Percentiles rank a stretch among this genome's conserved stretches.
Conservation (phyloP, 352 stramenopile species). For the Peronosclerospora sorghi region DNA sequence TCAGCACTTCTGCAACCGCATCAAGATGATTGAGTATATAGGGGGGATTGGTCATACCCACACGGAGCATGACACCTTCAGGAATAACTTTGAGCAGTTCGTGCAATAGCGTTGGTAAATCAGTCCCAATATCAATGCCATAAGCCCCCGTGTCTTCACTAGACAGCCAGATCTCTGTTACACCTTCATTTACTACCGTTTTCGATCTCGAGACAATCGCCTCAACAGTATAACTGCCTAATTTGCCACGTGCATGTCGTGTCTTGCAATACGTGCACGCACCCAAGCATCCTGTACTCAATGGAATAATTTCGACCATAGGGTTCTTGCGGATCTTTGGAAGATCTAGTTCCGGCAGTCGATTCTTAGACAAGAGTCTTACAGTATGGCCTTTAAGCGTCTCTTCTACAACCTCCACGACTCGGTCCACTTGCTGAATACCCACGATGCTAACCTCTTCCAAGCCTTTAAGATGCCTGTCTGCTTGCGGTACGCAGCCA, state of each 20-base stretch:
- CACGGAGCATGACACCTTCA: slow-evolving; percentile 76
- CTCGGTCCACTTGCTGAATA: slow-evolving; percentile 86
- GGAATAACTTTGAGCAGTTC: slow-evolving; percentile 57
- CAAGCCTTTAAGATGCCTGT: slow-evolving; percentile 74
- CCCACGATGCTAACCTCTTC: slow-evolving; percentile 83
- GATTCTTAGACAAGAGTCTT: slow-evolving; percentile 68
- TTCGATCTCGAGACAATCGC: slow-evolving; percentile 61
- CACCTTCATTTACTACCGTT: slow-evolving; percentile 60
- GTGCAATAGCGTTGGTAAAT: slow-evolving; percentile 58
- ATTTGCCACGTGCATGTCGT: slow-evolving; percentile 80
- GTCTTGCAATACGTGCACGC: slow-evolving; percentile 93
- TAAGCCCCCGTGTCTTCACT: slow-evolving; percentile 89
- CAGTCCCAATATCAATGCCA: slow-evolving; percentile 80
- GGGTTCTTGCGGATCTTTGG: slow-evolving; percentile 89
- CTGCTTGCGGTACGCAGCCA: slow-evolving; percentile 86
- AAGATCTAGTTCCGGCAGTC: slow-evolving; percentile 77
- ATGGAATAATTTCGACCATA: slow-evolving; percentile 87
- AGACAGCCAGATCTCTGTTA: slow-evolving; percentile 88
- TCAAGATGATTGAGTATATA: slow-evolving; percentile 86
- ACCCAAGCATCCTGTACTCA: slow-evolving; percentile 87
- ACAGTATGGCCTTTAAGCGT: slow-evolving; percentile 86
- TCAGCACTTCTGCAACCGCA: slow-evolving; percentile 68
- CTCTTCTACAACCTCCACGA: slow-evolving; percentile 88
- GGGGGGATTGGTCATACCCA: slow-evolving; percentile 91
- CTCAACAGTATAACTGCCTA: slow-evolving; percentile 81